Evolutionary conservation across 139 green algal genomes (phyloP).

Genomic region (Pleodorina starrii): DNA sequence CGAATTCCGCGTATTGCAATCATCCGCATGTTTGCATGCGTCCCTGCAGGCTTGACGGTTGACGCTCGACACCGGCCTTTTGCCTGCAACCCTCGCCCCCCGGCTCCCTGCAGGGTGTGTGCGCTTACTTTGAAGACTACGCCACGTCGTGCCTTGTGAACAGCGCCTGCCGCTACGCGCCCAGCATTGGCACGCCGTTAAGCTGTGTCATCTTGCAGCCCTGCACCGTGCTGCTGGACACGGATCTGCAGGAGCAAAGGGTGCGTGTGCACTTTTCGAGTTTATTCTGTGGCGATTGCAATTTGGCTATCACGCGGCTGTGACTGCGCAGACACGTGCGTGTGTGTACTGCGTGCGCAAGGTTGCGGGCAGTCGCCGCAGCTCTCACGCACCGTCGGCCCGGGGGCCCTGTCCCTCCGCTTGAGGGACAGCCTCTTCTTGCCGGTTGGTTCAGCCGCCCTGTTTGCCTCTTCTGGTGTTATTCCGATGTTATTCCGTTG

Average conservation of each 20-base stretch:
- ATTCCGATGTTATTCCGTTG: too few species aligned
- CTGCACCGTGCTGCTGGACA: slow-evolving; percentile 9
- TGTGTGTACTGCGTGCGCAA: not conserved
- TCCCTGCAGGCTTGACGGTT: not conserved
- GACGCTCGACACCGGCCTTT: not conserved
- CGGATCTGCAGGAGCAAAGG: not conserved
- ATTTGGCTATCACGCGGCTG: not conserved
- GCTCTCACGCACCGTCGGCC: not conserved
- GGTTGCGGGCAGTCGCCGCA: not conserved
- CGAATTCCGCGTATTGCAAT: not conserved
- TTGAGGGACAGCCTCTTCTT: too few species aligned
- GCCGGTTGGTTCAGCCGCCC: too few species aligned
- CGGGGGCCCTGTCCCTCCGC: not conserved
- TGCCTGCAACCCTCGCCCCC: not conserved
- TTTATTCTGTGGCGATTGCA: not conserved
- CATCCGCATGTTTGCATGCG: not conserved
- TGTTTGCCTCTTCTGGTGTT: too few species aligned
- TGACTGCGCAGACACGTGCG: not conserved
- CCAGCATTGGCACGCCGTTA: not conserved
- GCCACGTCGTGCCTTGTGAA: not conserved
- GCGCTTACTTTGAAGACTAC: not conserved
- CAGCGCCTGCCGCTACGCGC: not conserved
- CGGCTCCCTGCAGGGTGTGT: slow-evolving; percentile 17
- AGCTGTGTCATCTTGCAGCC: not conserved
- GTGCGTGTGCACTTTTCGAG: not conserved